These are phyloP conservation scores for Leccinellum albellum DNA, from an alignment of 768 basidiomycete genomes.

Conservation along the genomic window DNA sequence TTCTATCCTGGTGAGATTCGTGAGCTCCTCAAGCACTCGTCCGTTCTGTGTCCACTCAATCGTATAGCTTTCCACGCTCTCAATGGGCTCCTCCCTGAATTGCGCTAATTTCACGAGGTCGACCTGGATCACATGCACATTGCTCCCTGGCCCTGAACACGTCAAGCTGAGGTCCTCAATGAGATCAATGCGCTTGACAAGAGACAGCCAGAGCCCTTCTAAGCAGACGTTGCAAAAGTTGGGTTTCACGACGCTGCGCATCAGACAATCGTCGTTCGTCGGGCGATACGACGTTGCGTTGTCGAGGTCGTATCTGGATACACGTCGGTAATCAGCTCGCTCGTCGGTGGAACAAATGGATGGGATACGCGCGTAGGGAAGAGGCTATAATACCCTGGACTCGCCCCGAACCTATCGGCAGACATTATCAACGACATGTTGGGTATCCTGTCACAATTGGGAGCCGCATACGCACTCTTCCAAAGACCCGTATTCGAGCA, in stretches of 20 bases:
- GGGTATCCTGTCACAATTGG: too few relatives aligned
- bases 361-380: constrained; percentile 59
- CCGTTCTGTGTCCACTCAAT: constrained; percentile 57
- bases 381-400: constrained; percentile 56
- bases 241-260: constrained; percentile 67
- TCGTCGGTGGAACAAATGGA: not conserved
- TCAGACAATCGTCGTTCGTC: constrained; percentile 78
- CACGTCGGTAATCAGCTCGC: not conserved
- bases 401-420: constrained; percentile 47
- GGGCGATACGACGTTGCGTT: constrained; percentile 74
- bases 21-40: constrained; percentile 37
- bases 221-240: constrained; percentile 73
- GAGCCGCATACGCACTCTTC: constrained; percentile 45
- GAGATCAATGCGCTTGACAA: constrained; percentile 55
- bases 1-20: constrained; percentile 50
- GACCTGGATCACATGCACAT: constrained; percentile 41
- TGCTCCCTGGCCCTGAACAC: constrained; percentile 33
- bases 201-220: constrained; percentile 70
- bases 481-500: constrained; percentile 66
- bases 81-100: constrained; percentile 35
- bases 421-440: not conserved
- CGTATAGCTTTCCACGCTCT: constrained; percentile 46
- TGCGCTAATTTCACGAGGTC: constrained; percentile 61
- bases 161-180: constrained; percentile 50
- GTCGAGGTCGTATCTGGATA: constrained; percentile 46